Evolutionary conservation across 2,329 filamentous ascomycete species (phyloP), one percentile per base, ranked within the genome.

Genomic region (Aspergillus pseudonomiae): DNA sequence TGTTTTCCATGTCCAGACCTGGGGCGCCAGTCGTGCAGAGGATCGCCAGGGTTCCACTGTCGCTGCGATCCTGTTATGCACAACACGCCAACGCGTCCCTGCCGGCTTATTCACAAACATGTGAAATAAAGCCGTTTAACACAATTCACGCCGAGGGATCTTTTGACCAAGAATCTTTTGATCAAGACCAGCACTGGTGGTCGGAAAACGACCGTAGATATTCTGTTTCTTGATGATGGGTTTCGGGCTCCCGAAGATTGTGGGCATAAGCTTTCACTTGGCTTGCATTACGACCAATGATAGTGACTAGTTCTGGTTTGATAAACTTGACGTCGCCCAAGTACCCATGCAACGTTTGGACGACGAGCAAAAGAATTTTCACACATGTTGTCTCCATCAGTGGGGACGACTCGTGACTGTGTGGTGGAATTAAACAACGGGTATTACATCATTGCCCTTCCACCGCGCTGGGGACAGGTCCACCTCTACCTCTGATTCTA

Each of bases 51-150:
- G 52, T 54, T 32, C 65, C 61, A 56, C 55, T 67, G 24, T 36
- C 61, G 7, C 63, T 67, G 24, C 65, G 65, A 28, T 65, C 65
- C 11, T 63, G 65, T 41, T 67, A 63, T 57, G 59, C 65, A 10
- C 46, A 63, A 10, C 59, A 59, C 12, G 61, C 59, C n/a, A 67
- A 65, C 34, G 56, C 65, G 3, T 60, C 61, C 11, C 57, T 65
- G 14, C 65, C 65, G 2, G 48, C 59, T 7, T 67, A 67, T 45
- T 57, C 34, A 34, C 55, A 52, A 7, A 41, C 21, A 34, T 56
- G 24, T 24, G 53, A 58, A 14, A 14, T 48, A 16, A 45, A 57
- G 14, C 55, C 45, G 7, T 57, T 14, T 21, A 43, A 36, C 53
- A 6, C 45, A 24, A 41, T 46, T 39, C 26, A 11, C 28, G 30